Conservation (phyloP, 495 filamentous ascomycete genomes). For the Podospora appendiculata region DNA sequence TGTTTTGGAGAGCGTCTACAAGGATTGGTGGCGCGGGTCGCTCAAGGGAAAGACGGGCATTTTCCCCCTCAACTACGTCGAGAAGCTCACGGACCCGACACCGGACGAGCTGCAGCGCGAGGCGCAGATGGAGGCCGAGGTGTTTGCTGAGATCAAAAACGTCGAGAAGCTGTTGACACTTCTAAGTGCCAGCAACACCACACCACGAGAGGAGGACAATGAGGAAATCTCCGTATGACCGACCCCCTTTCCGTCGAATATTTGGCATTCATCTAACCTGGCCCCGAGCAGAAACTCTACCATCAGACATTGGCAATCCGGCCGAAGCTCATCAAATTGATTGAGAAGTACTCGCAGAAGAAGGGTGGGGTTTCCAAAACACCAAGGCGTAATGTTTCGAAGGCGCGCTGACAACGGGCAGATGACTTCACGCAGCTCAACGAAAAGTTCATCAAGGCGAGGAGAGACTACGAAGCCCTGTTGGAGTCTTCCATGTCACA, state of each 20-base stretch:
- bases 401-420: conserved; percentile 25
- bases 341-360: conserved; percentile 98
- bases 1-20: conserved; percentile 93
- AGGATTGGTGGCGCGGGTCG: conserved; percentile 99
- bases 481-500: conserved; percentile 94
- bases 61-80: conserved; percentile 97
- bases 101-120: conserved; percentile 90
- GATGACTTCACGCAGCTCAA: conserved; percentile 98
- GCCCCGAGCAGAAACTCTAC: conserved; percentile 59
- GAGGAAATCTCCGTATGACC: conserved; percentile 77
- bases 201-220: conserved; percentile 78
- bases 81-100: conserved; percentile 92
- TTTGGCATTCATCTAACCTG: conserved; percentile 2
- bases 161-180: conserved; percentile 94
- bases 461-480: conserved; percentile 92
- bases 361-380: conserved; percentile 58
- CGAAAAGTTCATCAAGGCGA: conserved; percentile 98
- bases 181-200: conserved; percentile 87
- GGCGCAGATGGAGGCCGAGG: conserved; percentile 94
- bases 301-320: conserved; percentile 90
- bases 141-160: conserved; percentile 98
- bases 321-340: conserved; percentile 94
- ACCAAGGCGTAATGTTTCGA: background rate
- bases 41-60: conserved; percentile 92
- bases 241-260: background rate